phyloP scores from a whole-genome alignment of 495 filamentous ascomycete genomes.

The Neurospora terricola region DNA sequence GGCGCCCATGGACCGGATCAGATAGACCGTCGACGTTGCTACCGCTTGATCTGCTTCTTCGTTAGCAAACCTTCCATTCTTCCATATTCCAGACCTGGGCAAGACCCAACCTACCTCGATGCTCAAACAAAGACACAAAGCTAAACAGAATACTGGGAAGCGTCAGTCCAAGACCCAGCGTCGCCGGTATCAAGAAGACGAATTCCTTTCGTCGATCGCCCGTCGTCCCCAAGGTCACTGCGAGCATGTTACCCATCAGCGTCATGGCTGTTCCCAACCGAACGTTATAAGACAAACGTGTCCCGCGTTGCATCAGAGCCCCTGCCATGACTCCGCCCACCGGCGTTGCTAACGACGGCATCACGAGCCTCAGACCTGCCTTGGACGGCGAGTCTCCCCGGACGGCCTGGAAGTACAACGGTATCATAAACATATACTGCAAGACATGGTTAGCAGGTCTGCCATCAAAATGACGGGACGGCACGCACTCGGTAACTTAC shows the following conservation, averaged over 20 bases:
- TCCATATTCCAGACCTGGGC: not conserved
- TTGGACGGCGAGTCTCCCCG: constrained; percentile 49
- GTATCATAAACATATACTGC: constrained; percentile 57
- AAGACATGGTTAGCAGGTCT: not conserved
- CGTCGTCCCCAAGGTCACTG: constrained; percentile 42
- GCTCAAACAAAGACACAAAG: constrained; percentile 52
- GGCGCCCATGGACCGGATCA: constrained; percentile 52
- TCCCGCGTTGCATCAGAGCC: constrained; percentile 53
- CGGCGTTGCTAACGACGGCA: constrained; percentile 52
- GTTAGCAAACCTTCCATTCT: constrained; percentile 1
- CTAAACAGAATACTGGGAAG: constrained; percentile 56
- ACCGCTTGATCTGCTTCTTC: constrained; percentile 48
- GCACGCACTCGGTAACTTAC: constrained; percentile 29
- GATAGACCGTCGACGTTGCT: constrained; percentile 53
- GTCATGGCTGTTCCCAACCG: constrained; percentile 47
- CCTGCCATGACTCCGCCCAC: constrained; percentile 51
- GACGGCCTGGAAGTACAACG: constrained; percentile 56
- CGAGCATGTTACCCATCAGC: constrained; percentile 48
- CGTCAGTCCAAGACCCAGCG: constrained; percentile 53
- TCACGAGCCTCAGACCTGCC: constrained; percentile 47
- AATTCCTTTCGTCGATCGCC: constrained; percentile 52
- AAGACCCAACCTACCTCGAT: constrained; percentile 41
- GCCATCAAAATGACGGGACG: not conserved
- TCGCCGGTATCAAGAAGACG: constrained; percentile 51
- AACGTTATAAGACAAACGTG: constrained; percentile 45